Evolutionary conservation across 331 rosid genomes (phyloP).

Genomic region (Erythrophleum ivorense): DNA sequence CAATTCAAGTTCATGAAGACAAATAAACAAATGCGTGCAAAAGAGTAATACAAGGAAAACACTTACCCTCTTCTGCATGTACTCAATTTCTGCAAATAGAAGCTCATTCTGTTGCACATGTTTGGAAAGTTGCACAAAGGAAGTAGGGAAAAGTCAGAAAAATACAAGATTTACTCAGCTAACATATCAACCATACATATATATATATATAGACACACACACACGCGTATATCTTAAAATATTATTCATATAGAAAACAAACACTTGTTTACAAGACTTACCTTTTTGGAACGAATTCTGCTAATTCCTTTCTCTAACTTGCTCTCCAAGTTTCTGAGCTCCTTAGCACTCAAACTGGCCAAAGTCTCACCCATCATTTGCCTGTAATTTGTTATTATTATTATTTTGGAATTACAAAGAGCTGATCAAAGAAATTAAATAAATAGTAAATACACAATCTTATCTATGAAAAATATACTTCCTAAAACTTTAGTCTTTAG

Average conservation of each 20-base stretch:
- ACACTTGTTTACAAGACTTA: not conserved
- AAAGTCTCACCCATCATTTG: conserved; percentile 74
- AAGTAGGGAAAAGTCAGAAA: conserved; percentile 29
- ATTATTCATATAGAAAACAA: too few relatives aligned
- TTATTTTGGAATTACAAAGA: not conserved
- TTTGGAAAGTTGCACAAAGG: conserved; percentile 20
- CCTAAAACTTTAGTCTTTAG: not conserved
- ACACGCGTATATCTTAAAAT: too few relatives aligned
- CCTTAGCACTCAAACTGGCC: conserved; percentile 57
- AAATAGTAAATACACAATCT: too few relatives aligned
- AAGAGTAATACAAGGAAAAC: not conserved
- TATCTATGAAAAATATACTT: not conserved
- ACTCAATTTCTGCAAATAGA: conserved; percentile 87
- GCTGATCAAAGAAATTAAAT: not conserved
- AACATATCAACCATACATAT: too few relatives aligned
- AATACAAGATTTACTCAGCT: not conserved
- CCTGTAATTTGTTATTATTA: conserved; percentile 46
- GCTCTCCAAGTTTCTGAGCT: conserved; percentile 66
- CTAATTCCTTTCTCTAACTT: conserved; percentile 84
- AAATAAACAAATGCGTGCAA: not conserved
- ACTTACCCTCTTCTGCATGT: conserved; percentile 93
- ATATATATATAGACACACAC: too few relatives aligned
- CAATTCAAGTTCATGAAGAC: not conserved
- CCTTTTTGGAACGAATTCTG: conserved; percentile 92
- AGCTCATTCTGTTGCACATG: conserved; percentile 76